These are phyloP conservation scores for Lobosporangium transversale DNA, from an alignment of 192 early-diverging fungal species.

Conservation along the genomic window DNA sequence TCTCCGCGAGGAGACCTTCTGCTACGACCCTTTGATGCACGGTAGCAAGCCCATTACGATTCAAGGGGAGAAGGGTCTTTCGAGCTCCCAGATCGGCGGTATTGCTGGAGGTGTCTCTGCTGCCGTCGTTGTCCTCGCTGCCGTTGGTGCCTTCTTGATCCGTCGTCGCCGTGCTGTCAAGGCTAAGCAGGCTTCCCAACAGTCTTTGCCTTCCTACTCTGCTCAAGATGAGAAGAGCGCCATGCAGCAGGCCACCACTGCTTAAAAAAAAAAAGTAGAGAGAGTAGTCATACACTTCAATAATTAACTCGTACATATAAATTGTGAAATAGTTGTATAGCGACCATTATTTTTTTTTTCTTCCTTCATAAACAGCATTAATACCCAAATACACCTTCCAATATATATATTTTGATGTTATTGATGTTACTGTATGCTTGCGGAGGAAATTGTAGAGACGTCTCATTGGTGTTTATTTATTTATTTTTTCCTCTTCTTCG, in stretches of 20 bases:
- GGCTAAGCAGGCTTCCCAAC: slow-evolving; percentile 20
- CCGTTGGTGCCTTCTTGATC: slow-evolving; percentile 38
- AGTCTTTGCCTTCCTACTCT: slow-evolving; percentile 29
- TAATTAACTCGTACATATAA: too few species aligned
- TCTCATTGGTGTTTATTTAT: too few species aligned
- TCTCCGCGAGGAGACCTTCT: slow-evolving; percentile 20
- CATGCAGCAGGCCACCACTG: slow-evolving; percentile 28
- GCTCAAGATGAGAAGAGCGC: slow-evolving; percentile 43
- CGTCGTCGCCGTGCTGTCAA: slow-evolving; percentile 37
- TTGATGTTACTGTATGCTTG: too few species aligned
- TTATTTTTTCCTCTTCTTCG: too few species aligned
- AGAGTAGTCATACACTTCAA: too few species aligned
- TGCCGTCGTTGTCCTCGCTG: slow-evolving; percentile 26
- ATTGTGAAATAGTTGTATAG: too few species aligned
- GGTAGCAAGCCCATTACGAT: not conserved
- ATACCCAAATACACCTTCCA: too few species aligned
- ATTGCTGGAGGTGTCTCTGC: slow-evolving; percentile 50
- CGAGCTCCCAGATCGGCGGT: slow-evolving; percentile 33
- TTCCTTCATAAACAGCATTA: too few species aligned
- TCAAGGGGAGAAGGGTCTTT: slow-evolving; percentile 1
- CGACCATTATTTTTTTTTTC: too few species aligned
- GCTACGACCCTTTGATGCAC: slow-evolving; percentile 19
- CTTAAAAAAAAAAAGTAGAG: not conserved
- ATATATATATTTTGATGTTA: too few species aligned
- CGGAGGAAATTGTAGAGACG: too few species aligned